Evolutionary conservation across 306 rosid genomes (phyloP).

Genomic region (Pueraria montana): DNA sequence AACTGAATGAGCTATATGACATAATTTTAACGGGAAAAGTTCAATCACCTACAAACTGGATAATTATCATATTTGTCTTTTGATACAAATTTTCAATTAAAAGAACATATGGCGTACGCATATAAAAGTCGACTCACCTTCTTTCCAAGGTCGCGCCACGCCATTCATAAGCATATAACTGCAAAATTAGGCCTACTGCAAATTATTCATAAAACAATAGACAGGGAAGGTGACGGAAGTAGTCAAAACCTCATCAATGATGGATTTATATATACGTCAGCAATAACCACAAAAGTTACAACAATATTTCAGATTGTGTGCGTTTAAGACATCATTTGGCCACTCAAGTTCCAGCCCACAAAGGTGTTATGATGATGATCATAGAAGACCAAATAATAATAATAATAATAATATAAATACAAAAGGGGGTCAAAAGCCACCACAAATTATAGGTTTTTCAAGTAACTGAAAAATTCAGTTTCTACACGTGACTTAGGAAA

Average conservation of each 20-base stretch:
- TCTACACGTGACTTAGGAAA: background rate
- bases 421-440: background rate
- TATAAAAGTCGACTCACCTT: slow-evolving; percentile 56
- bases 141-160: slow-evolving; percentile 78
- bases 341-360: background rate
- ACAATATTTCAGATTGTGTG: slow-evolving; percentile 15
- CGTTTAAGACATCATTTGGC: slow-evolving; percentile 22
- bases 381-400: background rate
- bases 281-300: background rate
- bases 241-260: slow-evolving; percentile 23
- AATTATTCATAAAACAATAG: slow-evolving; percentile 23
- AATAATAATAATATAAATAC: background rate
- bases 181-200: slow-evolving; percentile 45
- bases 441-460: background rate
- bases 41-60: slow-evolving; percentile 22
- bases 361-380: slow-evolving; percentile 3
- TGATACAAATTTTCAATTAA: background rate
- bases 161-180: slow-evolving; percentile 77
- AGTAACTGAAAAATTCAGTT: slow-evolving; percentile 1
- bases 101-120: background rate
- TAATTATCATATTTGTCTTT: slow-evolving; percentile 6
- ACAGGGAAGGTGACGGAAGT: background rate
- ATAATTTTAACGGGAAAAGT: background rate
- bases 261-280: slow-evolving; percentile 9
- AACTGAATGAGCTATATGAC: slow-evolving; percentile 2